Evolutionary conservation across 345 rosid species (phyloP).

Genomic region (Cardamine resedifolia): DNA sequence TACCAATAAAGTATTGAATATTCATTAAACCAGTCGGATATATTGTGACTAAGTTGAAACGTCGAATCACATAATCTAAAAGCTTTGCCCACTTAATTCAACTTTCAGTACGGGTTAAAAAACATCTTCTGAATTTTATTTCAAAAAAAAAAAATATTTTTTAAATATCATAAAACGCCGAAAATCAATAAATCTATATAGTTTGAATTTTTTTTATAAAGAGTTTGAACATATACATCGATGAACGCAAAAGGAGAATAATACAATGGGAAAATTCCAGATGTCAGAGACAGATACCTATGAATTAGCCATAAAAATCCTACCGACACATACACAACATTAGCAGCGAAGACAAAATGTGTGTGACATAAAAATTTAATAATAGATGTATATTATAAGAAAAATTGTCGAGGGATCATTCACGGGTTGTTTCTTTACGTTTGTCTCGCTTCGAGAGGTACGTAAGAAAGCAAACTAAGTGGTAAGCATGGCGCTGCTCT

Average conservation of each 20-base stretch:
- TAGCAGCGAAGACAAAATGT: conserved; percentile 10
- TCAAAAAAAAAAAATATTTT: background rate
- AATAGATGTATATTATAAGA: background rate
- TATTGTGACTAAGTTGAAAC: background rate
- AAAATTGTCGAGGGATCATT: conserved; percentile 9
- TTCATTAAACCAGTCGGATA: background rate
- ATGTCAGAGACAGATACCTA: conserved; percentile 33
- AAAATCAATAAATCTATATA: background rate
- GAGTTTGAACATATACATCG: conserved; percentile 19
- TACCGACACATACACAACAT: conserved; percentile 15
- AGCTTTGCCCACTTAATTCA: background rate
- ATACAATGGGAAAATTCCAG: conserved; percentile 37
- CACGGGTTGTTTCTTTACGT: conserved; percentile 37
- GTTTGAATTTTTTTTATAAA: background rate
- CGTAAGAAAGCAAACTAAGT: conserved; percentile 30
- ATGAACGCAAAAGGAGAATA: conserved; percentile 27
- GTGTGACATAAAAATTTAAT: background rate
- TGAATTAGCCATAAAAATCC: conserved; percentile 9
- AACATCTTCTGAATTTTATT: background rate
- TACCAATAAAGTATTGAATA: background rate
- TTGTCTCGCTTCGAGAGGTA: conserved; percentile 36
- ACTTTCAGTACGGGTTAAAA: background rate
- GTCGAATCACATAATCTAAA: background rate
- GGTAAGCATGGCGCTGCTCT: conserved; percentile 6
- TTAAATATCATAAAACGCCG: background rate